Evolutionary conservation across 2,329 filamentous ascomycete species (phyloP).

Genomic region (Penicillium palitans): DNA sequence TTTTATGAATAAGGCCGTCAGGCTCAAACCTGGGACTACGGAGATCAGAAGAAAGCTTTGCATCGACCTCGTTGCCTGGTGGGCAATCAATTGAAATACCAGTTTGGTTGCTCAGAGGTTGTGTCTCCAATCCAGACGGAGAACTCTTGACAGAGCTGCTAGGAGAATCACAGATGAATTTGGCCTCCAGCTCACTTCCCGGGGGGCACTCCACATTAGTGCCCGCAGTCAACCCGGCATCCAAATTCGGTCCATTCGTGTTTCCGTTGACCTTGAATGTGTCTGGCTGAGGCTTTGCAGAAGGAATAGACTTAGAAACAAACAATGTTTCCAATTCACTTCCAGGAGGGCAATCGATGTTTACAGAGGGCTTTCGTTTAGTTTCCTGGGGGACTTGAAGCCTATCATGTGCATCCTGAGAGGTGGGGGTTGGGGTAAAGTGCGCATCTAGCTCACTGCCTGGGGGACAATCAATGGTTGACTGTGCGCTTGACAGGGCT

Average conservation of each 20-base stretch:
- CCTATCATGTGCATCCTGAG: not conserved
- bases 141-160: not conserved
- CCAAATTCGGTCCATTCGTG: not conserved
- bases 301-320: conserved; percentile 5
- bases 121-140: not conserved
- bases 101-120: not conserved
- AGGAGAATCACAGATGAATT: conserved; percentile 8
- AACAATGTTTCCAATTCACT: conserved; percentile 13
- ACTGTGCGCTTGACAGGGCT: not conserved
- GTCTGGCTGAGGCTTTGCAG: conserved; percentile 3
- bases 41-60: conserved; percentile 7
- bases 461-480: conserved; percentile 9
- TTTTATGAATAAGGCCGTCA: not conserved
- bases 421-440: conserved; percentile 1
- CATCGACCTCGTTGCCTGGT: conserved; percentile 14
- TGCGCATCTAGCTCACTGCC: conserved; percentile 11
- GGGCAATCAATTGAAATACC: conserved; percentile 10
- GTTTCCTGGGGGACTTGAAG: conserved; percentile 1
- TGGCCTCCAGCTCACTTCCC: conserved; percentile 19
- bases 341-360: conserved; percentile 13
- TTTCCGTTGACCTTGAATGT: not conserved
- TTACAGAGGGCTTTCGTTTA: conserved; percentile 9
- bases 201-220: conserved; percentile 14
- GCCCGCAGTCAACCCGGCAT: conserved; percentile 3
- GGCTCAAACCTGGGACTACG: not conserved